These are phyloP conservation scores for Tetracladium maxilliforme DNA, from an alignment of 2,329 filamentous ascomycete genomes.

Conservation along the genomic window DNA sequence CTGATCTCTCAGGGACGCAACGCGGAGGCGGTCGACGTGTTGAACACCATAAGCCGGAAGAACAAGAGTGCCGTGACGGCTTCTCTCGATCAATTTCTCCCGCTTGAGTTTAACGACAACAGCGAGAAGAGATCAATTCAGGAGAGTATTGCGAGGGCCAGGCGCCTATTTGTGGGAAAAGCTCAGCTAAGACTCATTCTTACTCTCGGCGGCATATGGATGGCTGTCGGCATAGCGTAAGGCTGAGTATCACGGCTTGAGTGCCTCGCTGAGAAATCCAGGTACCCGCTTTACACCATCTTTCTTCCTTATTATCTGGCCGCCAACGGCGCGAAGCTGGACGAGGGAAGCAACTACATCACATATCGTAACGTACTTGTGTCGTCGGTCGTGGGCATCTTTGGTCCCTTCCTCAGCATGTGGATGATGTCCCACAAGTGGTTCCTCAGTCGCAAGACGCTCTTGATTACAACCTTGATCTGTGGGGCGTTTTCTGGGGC, in stretches of 20 bases:
- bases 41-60: constrained; percentile 26
- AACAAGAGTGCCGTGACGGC: constrained; percentile 2
- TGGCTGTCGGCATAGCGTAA: constrained; percentile 2
- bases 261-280: no score
- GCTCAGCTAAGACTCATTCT: constrained; percentile 2
- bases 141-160: no score
- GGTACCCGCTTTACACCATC: constrained; percentile 6
- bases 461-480: constrained; percentile 6
- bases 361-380: constrained; percentile 4
- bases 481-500: constrained; percentile 9
- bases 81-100: constrained; percentile 3
- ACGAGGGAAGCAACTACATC: constrained; percentile 2
- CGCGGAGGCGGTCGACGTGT: constrained; percentile 27
- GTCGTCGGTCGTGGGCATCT: constrained; percentile 2
- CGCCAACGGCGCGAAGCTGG: constrained; percentile 3
- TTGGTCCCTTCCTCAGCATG: constrained; percentile 3
- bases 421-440: constrained; percentile 4
- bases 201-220: constrained; percentile 4
- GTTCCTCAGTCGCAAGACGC: no score
- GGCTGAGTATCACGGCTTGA: constrained; percentile 3
- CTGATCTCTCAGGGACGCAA: constrained; percentile 27
- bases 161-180: constrained; percentile 2
- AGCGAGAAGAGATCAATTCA: constrained; percentile 4
- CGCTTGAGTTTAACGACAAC: constrained; percentile 2
- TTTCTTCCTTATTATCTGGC: constrained; percentile 5